phyloP scores from a whole-genome alignment of 2,329 filamentous ascomycete species.

The Colletotrichum paranaense region DNA sequence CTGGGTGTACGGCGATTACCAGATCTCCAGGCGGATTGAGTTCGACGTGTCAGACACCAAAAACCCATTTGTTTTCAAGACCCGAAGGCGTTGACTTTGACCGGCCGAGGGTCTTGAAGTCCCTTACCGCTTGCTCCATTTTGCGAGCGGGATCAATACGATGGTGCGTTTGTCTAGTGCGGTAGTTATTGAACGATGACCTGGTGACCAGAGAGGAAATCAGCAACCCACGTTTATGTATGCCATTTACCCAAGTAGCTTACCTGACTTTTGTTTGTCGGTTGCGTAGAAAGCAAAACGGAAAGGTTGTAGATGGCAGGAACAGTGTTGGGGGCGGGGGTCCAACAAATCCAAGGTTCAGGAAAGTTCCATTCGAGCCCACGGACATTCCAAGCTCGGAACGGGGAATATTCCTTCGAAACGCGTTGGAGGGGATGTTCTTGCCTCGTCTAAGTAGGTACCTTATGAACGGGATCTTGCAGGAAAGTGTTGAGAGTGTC shows the following conservation, averaged over 20 bases:
- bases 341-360: too few relatives aligned
- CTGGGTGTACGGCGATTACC: background rate
- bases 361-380: too few relatives aligned
- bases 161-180: background rate
- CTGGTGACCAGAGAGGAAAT: too few relatives aligned
- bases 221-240: too few relatives aligned
- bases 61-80: conserved; percentile 1
- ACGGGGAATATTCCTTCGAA: background rate
- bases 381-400: background rate
- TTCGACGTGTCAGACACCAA: background rate
- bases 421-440: background rate
- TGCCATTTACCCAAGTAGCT: too few relatives aligned
- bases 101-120: conserved; percentile 1
- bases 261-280: too few relatives aligned
- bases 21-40: background rate
- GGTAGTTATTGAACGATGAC: too few relatives aligned
- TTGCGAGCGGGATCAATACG: background rate
- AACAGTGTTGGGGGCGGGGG: too few relatives aligned
- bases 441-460: background rate
- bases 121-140: background rate
- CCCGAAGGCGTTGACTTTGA: background rate
- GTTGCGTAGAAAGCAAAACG: too few relatives aligned
- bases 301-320: too few relatives aligned
- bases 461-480: too few relatives aligned
- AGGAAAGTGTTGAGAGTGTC: background rate